Evolutionary conservation across 2,329 filamentous ascomycete genomes (phyloP).

Genomic region (Dactylellina sp.): DNA sequence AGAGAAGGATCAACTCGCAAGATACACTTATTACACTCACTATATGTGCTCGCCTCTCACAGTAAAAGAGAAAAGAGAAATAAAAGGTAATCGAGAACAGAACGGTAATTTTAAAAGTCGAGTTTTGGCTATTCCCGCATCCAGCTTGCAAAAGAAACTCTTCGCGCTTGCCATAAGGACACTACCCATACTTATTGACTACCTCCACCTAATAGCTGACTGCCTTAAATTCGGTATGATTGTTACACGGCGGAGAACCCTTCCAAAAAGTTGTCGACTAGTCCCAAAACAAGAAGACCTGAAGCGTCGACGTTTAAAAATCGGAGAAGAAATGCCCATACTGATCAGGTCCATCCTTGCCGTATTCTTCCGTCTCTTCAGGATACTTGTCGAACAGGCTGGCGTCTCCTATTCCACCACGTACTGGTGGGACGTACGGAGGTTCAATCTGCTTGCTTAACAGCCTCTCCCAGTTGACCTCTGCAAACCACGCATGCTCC

Average conservation of each 20-base stretch:
- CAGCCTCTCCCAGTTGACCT: constrained; percentile 96
- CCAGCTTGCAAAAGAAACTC: constrained; percentile 20
- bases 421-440: constrained; percentile 94
- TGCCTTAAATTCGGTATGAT: not conserved
- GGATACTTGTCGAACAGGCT: constrained; percentile 99
- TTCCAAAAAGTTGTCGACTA: too few relatives aligned
- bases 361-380: constrained; percentile 94
- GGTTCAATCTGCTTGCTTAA: constrained; percentile 97
- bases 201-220: too few relatives aligned
- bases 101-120: constrained; percentile 12
- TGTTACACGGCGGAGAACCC: not conserved
- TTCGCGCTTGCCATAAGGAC: constrained; percentile 40
- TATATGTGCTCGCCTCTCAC: constrained; percentile 51
- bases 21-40: constrained; percentile 53
- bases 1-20: constrained; percentile 45
- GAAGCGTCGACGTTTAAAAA: constrained; percentile 68
- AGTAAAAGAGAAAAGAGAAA: constrained; percentile 26
- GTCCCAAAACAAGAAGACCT: constrained; percentile 6
- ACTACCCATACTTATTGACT: not conserved
- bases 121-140: constrained; percentile 23
- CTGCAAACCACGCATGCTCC: constrained; percentile 93
- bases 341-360: constrained; percentile 64
- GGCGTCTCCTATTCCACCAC: constrained; percentile 91
- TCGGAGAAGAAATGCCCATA: constrained; percentile 80
- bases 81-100: constrained; percentile 26